These are phyloP conservation scores for Globisporangium nagaii DNA, from an alignment of 352 stramenopile genomes.

Conservation along the genomic window DNA sequence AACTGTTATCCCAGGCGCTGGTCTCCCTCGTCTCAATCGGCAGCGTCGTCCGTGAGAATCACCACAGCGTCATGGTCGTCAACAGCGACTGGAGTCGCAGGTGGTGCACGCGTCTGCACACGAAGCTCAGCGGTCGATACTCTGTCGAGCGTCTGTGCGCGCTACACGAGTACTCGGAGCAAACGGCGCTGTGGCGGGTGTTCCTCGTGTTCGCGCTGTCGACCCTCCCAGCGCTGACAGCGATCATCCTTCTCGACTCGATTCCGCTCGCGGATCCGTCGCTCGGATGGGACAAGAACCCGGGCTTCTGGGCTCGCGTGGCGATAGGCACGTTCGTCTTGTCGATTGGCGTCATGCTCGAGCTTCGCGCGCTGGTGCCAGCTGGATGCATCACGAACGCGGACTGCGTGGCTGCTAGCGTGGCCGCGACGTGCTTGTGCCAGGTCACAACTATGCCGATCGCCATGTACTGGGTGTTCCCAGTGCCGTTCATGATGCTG, in stretches of 20 bases:
- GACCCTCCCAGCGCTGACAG: constrained; percentile 4
- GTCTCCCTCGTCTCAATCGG: too few species aligned
- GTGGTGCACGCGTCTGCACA: not conserved
- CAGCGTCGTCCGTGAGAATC: too few species aligned
- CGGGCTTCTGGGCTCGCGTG: not conserved
- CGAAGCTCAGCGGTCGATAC: constrained; percentile 11
- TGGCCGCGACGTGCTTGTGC: not conserved
- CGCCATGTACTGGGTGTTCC: constrained; percentile 5
- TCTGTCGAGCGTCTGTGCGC: constrained; percentile 19
- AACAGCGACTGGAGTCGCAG: too few species aligned
- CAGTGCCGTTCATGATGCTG: constrained; percentile 6
- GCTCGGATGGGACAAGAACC: not conserved
- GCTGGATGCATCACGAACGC: not conserved
- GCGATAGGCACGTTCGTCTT: not conserved
- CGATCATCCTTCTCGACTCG: constrained; percentile 4
- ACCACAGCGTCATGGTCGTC: too few species aligned
- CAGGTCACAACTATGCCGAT: not conserved
- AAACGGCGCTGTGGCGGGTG: not conserved
- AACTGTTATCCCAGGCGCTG: too few species aligned
- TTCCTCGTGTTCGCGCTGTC: not conserved
- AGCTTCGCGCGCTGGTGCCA: not conserved
- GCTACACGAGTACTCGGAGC: constrained; percentile 14
- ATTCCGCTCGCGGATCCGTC: constrained; percentile 10
- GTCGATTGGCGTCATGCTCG: not conserved
- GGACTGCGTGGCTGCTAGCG: not conserved